Evolutionary conservation across 2,329 filamentous ascomycete genomes (phyloP), one percentile per base, ranked within the genome.

Genomic region (Ambrosiella xylebori): DNA sequence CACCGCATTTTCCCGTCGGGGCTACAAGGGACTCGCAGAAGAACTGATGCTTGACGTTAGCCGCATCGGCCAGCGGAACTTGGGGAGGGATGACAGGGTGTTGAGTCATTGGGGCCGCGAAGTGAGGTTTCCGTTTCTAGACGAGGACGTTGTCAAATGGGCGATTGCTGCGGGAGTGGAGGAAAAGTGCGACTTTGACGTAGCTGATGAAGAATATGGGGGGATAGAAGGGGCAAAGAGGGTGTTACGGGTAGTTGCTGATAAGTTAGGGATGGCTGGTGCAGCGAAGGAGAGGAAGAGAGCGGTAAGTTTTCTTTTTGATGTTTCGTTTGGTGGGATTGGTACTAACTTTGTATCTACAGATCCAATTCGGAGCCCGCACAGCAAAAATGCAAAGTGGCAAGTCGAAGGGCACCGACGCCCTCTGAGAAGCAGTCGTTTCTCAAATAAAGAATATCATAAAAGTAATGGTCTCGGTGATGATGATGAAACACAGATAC

Each of bases 1-100:
- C 1, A 80, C 81, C 2, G 88, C 90, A 0, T 96, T 86, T 66
- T 73, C 76, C 6, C 79, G 84, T 7, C 71, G 73, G 15, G 85
- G 88, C 0, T 88, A 88, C 63, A 61, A 71, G 0, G 87, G 84
- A 0, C 77, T 98, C 1, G 71, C 90, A 3, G 79, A 87, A 1
- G 91, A 98, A 69, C 78, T 98, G 4, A 80, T 86, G 60, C 76
- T 97, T 2, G 93, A 98, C 61, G 84, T 97, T 41, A 75, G 80
- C 53, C 81, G 94, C 27, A 79, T 98, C 1, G 90, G 91, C 1
- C 88, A 93, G 70, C 81, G 93, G n/a, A 98, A 98, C 63, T 77
- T 98, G 7, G 94, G 93, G 3, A 82, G 93, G 8, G 93, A 98
- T 66, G 94, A 98, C 69, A 80, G 93, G 27, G 85, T 90, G 15